Evolutionary conservation across 1,139 yeast genomes (phyloP).

Genomic region (Debaryomyces robertsiae): DNA sequence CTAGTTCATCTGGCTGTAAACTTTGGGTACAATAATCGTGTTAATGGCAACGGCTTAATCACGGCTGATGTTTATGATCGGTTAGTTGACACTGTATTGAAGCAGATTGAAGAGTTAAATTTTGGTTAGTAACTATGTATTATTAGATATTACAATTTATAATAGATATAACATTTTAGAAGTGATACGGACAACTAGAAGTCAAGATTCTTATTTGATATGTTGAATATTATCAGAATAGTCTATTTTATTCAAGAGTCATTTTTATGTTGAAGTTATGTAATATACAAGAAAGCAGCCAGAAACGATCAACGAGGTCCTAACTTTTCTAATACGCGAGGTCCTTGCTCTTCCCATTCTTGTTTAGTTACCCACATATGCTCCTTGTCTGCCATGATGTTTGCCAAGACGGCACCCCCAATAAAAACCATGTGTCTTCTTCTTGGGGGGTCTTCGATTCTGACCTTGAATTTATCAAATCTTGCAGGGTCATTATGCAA

Average conservation of each 20-base stretch:
- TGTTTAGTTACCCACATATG: constrained; percentile 97
- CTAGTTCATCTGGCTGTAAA: constrained; percentile 75
- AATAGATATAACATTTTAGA: constrained; percentile 1
- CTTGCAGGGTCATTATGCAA: constrained; percentile 86
- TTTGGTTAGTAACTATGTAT: constrained; percentile 25
- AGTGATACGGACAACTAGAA: too few relatives aligned
- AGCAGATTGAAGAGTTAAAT: constrained; percentile 42
- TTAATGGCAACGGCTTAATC: constrained; percentile 36
- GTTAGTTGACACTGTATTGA: constrained; percentile 42
- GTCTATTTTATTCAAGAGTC: constrained; percentile 1
- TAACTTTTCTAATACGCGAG: constrained; percentile 78
- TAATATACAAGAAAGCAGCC: constrained; percentile 8
- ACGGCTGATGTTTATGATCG: constrained; percentile 44
- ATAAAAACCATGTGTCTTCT: constrained; percentile 98
- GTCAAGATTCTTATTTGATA: too few relatives aligned
- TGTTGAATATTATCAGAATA: neutral
- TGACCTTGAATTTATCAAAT: constrained; percentile 87
- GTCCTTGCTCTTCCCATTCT: constrained; percentile 98
- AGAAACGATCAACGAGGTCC: constrained; percentile 73
- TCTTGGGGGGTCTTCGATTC: constrained; percentile 98
- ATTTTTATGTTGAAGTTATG: constrained; percentile 3
- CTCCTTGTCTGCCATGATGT: constrained; percentile 96
- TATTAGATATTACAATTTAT: constrained; percentile 4
- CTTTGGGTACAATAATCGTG: constrained; percentile 55
- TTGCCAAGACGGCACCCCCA: constrained; percentile 98